Percentiles rank a stretch among this genome's conserved stretches.
Evolutionary conservation across 306 rosid genomes (phyloP).

Genomic region (Fragaria vesca): DNA sequence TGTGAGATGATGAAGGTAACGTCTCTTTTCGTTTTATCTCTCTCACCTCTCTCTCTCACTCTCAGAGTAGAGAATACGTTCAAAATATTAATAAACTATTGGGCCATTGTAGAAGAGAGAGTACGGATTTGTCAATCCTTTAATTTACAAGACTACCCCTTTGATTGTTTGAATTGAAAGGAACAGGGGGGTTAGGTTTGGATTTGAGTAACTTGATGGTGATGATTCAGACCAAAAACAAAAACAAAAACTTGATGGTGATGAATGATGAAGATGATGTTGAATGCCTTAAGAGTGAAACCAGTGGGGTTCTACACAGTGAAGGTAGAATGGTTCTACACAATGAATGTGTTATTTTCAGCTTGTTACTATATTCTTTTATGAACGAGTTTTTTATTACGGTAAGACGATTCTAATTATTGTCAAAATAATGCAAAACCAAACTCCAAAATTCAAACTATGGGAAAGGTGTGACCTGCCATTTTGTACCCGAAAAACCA

Average conservation of each 20-base stretch:
- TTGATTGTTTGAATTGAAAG: slow-evolving; percentile 2
- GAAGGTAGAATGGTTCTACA: neutral
- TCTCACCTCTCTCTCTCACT: neutral
- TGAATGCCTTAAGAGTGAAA: neutral
- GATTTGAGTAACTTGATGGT: neutral
- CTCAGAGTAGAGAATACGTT: slow-evolving; percentile 32
- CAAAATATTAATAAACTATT: slow-evolving; percentile 45
- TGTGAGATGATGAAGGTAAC: slow-evolving; percentile 46
- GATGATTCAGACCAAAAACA: too few species aligned
- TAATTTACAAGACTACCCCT: slow-evolving; percentile 13
- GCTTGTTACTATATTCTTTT: neutral
- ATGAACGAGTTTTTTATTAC: neutral
- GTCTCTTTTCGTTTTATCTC: slow-evolving; percentile 45
- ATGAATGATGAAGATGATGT: neutral
- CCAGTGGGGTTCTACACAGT: neutral
- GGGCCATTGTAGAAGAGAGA: slow-evolving; percentile 6
- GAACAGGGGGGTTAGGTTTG: slow-evolving; percentile 28
- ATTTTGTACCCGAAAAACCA: neutral
- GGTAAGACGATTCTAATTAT: neutral
- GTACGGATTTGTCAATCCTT: neutral
- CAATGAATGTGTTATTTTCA: neutral
- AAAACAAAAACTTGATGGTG: neutral
- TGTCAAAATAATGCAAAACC: neutral
- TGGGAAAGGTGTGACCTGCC: neutral
- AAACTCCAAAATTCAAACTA: neutral